Base-by-base conservation (phyloP, 2,329 filamentous ascomycete species). In the Sporothrix brasiliensis region DNA sequence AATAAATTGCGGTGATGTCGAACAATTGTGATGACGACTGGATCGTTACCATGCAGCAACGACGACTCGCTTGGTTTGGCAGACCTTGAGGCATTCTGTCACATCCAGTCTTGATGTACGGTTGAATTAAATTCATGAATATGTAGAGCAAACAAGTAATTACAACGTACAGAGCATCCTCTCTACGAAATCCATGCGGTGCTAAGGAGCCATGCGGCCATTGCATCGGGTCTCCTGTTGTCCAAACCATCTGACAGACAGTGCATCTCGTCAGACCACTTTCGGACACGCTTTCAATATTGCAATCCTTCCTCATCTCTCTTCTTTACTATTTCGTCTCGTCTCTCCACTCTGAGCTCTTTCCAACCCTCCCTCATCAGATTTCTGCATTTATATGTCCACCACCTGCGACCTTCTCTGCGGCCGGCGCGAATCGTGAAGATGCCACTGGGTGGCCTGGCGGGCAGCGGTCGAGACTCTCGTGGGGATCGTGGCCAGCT, bases 361-460 rank as follows among this genome's bases (percentile, higher is more conserved):
- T 24, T 9, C 27, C 24, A 27, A 14, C 39, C 56, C 34, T 39
- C 27, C 49, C 19, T 50, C 44, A 16, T 5, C 14, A 14, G n/a
- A 39, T 9, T 21, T 10, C 30, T 34, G 30, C 56, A 19, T 7
- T 34, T 19, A 5, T 19, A 6, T 44, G 24, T 24, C 19, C n/a
- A 24, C 30, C 47, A 16, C 19, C 49, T 54, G 47, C 63, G 47
- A 67, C 63, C 61, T 13, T 11, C 27, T 66, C 61, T 66, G 61
- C 61, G 47, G 47, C 61, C 61, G 61, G 61, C 61, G 61, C 61
- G 61, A 66, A 52, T 50, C 61, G 44, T 39, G 24, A 44, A 52
- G 30, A 61, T 11, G 13, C 61, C 13, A 66, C 61, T 66, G 61
- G 61, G 50, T 27, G 19, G 47, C n/a, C 9, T 34, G 61, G 44